These are phyloP conservation scores for Triadica sebifera DNA, from an alignment of 345 rosid genomes.

Conservation along the genomic window DNA sequence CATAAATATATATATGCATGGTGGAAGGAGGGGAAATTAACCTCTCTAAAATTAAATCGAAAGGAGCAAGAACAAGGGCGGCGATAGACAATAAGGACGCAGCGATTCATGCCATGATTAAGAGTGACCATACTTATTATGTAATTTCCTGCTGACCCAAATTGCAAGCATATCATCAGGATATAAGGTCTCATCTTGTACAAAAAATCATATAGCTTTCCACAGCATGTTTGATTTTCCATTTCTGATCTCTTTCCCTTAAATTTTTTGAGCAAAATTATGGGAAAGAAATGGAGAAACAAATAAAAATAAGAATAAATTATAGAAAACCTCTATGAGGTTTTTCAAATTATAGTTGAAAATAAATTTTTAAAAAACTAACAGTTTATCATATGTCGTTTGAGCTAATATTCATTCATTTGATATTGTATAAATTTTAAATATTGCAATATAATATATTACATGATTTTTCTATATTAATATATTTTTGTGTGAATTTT, in stretches of 20 bases:
- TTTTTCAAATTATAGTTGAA: too few species aligned
- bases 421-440: too few species aligned
- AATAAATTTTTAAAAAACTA: too few species aligned
- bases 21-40: neutral
- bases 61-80: constrained; percentile 70
- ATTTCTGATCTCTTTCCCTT: neutral
- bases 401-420: too few species aligned
- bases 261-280: too few species aligned
- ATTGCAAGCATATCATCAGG: constrained; percentile 67
- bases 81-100: constrained; percentile 69
- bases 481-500: too few species aligned
- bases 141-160: constrained; percentile 67
- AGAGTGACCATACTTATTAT: constrained; percentile 58
- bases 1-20: neutral
- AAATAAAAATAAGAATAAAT: too few species aligned
- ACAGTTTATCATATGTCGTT: too few species aligned
- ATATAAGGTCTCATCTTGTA: constrained; percentile 45
- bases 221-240: neutral
- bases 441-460: too few species aligned
- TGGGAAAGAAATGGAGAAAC: neutral
- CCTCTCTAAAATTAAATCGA: constrained; percentile 69
- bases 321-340: too few species aligned
- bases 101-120: constrained; percentile 73
- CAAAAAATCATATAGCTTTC: neutral
- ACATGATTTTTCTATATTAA: too few species aligned